Base-by-base conservation (phyloP, 495 filamentous ascomycete genomes). In the Xylaria cubensis region DNA sequence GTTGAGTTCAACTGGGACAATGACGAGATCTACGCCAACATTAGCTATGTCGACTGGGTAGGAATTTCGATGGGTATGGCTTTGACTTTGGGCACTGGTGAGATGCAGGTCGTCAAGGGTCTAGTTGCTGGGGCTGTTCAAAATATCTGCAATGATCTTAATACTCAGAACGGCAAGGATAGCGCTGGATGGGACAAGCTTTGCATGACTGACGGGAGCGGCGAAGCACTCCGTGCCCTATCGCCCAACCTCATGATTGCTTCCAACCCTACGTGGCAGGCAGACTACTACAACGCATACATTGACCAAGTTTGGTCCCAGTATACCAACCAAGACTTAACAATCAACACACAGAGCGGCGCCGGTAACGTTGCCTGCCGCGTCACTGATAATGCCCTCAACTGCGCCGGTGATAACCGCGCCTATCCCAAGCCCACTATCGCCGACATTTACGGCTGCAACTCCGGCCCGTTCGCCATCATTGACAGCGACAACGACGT, bases 11-110 rank as follows among this genome's bases (percentile, higher is more conserved):
- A 81, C 68, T 83, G 76, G 1, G 64, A 71, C 10, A 67, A 79
- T 51, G 72, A 72, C 36, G 74, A 77, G 7, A 76, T 86, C 41
- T 86, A 76, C 39, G 82, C 82, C 72, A 84, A 86, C 74, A 82
- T 86, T 69, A 81, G 75, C 62, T 85, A 83, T 71, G 84, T 86
- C 32, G 84, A 86, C 72, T 86, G 86, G 72, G 83, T 86, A 71
- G 83, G 83, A 51, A 73, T 85, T 19, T 70, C 79, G n/a, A 77
- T 86, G 69, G 79, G 81, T 44, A 82, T 86, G 77, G 76, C 68
- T n/a, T 70, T 86, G 26, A 80, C 75, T 39, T 71, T 78, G 39
- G 75, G 70, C 32, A 72, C 41, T 53, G 79, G 78, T n/a, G 69
- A 72, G 48, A 76, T 64, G 5, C 83, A 84, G 64, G 67, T 64